Evolutionary conservation across 345 rosid species (phyloP).

Genomic region (Conringia planisiliqua): DNA sequence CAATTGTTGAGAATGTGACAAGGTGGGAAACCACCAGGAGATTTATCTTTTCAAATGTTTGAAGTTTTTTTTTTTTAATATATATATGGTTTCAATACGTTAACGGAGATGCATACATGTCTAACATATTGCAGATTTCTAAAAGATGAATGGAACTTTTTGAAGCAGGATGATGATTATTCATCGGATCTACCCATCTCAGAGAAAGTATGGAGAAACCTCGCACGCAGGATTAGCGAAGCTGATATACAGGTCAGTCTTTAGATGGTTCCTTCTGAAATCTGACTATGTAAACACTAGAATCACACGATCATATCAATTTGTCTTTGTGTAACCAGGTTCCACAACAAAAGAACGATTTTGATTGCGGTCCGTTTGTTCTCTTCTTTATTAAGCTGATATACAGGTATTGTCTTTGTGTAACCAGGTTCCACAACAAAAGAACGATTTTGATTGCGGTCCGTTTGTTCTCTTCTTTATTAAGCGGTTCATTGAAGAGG

Average conservation of each 20-base stretch:
- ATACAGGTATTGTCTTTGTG: background rate
- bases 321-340: conserved; percentile 51
- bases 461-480: conserved; percentile 85
- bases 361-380: conserved; percentile 90
- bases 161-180: conserved; percentile 48
- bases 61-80: background rate
- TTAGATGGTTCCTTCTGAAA: background rate
- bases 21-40: conserved; percentile 47
- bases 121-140: conserved; percentile 48
- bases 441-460: conserved; percentile 92
- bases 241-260: conserved; percentile 46
- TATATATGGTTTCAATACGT: background rate
- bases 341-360: conserved; percentile 92
- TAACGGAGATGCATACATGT: background rate
- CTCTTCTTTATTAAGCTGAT: conserved; percentile 82
- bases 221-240: conserved; percentile 54
- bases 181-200: conserved; percentile 55
- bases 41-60: background rate
- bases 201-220: conserved; percentile 55
- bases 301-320: background rate
- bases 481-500: conserved; percentile 76
- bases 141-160: conserved; percentile 73
- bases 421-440: conserved; percentile 92
- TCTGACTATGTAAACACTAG: background rate
- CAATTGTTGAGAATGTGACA: conserved; percentile 61